Conservation (phyloP, 2,329 filamentous ascomycete genomes). For the Calonectria montana region DNA sequence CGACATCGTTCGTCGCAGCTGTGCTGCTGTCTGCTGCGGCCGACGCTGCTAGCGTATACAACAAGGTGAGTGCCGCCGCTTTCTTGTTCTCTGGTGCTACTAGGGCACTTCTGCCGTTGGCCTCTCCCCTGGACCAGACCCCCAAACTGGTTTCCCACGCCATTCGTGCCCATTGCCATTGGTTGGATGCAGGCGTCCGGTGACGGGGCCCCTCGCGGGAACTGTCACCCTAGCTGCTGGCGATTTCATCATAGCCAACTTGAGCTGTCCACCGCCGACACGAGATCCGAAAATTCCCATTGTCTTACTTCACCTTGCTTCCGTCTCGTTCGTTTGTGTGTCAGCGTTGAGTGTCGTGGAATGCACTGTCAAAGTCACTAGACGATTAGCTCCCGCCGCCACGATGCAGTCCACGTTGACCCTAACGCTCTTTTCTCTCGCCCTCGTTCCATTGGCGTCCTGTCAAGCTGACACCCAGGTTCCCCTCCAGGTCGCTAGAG, state of each 20-base stretch:
- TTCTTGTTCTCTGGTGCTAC: background rate
- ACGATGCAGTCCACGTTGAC: constrained; percentile 31
- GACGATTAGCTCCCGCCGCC: constrained; percentile 12
- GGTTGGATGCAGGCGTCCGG: background rate
- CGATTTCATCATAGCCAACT: constrained; percentile 6
- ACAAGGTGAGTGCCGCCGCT: constrained; percentile 34
- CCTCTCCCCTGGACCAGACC: constrained; percentile 9
- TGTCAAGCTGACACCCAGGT: constrained; percentile 38
- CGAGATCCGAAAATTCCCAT: background rate
- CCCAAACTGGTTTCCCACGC: background rate
- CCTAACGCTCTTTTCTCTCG: constrained; percentile 18
- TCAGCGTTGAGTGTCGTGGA: background rate
- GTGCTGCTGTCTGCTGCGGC: constrained; percentile 45
- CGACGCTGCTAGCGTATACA: constrained; percentile 36
- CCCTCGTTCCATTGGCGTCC: constrained; percentile 16
- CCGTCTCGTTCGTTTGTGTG: background rate
- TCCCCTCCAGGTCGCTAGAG: constrained; percentile 32
- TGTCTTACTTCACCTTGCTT: background rate
- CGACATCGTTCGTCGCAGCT: constrained; percentile 44
- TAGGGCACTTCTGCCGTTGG: background rate
- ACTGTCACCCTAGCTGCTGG: background rate
- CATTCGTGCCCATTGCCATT: constrained; percentile 21
- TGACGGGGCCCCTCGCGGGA: background rate
- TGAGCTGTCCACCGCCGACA: background rate
- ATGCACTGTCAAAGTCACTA: background rate